Evolutionary conservation across 768 basidiomycete genomes (phyloP), one percentile per base, ranked within the genome.

Genomic region (Lyophyllum atratum): DNA sequence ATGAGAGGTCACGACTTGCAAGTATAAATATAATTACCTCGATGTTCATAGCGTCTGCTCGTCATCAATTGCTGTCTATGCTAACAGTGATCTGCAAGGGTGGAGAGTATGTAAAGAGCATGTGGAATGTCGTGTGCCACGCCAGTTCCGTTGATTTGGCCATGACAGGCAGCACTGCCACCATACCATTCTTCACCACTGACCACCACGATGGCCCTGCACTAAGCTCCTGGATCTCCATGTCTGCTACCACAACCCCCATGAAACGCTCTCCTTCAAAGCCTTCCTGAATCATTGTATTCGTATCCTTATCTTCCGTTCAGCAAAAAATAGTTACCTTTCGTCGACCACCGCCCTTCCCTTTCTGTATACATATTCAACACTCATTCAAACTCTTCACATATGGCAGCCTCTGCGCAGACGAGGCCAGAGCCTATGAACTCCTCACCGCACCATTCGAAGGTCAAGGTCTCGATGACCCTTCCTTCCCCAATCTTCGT

Each of bases 381-480:
- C 31, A 31, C 24, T 33, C 11, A 3, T 52, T 25, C 34, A 15
- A 19, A n/a, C 15, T 34, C 24, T 10, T 29, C 11, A 49, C 22
- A 22, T 21, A 61, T 61, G 61, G 48, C 34, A 1, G n/a, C 49
- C 10, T 58, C 64, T 17, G 55, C 54, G 12, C 68, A 66, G 55
- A 63, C 66, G 40, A 60, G 73, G 37, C 72, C 74, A 40, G 81
- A 82, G 73, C 87, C 89, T 12, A 93, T 93, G 91, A 93, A 93
- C 72, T 86, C 88, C 28, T 83, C 85, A n/a, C 80, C 86, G 0
- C 77, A 87, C 68, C 92, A 93, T 69, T 76, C 90, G 25, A 93
- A 92, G 72, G 83, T 93, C 69, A 90, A 82, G 69, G 81, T 90
- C 15, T 79, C 86, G 12, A 67, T 89, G 19, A 79, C 76, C 7